Evolutionary conservation across 257 asterid genomes (phyloP).

Genomic region (Coffea eugenioides): DNA sequence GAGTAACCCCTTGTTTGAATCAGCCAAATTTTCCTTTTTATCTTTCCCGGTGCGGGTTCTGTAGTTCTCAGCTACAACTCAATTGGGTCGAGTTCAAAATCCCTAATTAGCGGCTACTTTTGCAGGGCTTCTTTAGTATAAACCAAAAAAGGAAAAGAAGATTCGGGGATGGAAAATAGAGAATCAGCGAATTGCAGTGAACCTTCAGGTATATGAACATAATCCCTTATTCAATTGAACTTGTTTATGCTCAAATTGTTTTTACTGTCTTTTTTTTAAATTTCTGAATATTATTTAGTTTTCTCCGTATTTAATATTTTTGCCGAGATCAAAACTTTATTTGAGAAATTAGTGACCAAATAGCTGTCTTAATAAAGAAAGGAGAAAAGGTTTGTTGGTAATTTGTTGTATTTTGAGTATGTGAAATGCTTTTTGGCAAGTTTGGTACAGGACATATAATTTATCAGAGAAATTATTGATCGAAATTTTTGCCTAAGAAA

Average conservation of each 20-base stretch:
- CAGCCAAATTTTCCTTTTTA: too few species aligned
- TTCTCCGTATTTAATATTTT: background rate
- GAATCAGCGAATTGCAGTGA: constrained; percentile 18
- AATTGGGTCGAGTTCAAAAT: background rate
- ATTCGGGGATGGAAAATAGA: constrained; percentile 7
- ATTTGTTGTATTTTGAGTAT: too few species aligned
- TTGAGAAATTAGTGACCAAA: background rate
- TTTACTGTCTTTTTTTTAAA: background rate
- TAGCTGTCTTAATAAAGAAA: too few species aligned
- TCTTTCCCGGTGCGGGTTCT: background rate
- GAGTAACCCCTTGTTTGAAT: background rate
- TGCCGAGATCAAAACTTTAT: background rate
- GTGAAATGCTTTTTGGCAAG: too few species aligned
- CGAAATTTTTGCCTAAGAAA: too few species aligned
- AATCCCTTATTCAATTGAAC: background rate
- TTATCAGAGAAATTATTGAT: background rate
- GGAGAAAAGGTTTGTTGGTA: too few species aligned
- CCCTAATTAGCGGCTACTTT: background rate
- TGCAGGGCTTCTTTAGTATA: background rate
- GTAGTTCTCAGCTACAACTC: too few species aligned
- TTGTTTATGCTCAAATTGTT: background rate
- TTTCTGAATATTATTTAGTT: background rate
- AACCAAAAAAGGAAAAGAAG: background rate
- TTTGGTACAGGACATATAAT: background rate
- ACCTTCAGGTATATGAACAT: constrained; percentile 32